A percentile compares a stretch with the other conserved stretches of the same genome.
phyloP scores from a whole-genome alignment of 169 alveolate genomes.

The Eimeria acervulina region DNA sequence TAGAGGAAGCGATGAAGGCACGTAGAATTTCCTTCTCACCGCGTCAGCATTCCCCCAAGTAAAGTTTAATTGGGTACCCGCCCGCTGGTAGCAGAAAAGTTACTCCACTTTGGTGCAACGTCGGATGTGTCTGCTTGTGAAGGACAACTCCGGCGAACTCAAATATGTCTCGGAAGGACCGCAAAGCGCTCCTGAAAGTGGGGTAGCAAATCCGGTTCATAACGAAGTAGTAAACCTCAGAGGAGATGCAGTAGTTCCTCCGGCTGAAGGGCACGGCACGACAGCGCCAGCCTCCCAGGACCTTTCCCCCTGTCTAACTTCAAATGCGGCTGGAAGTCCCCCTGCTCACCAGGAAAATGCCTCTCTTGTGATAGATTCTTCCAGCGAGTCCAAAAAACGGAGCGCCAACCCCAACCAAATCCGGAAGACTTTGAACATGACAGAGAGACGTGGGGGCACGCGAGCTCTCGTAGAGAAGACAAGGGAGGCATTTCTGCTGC shows the following conservation, averaged over 20 bases:
- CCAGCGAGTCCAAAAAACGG: neutral
- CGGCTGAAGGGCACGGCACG: neutral
- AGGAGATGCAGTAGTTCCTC: neutral
- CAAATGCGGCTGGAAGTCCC: neutral
- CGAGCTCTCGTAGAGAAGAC: constrained; percentile 85
- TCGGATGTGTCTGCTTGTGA: constrained; percentile 20
- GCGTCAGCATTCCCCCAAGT: neutral
- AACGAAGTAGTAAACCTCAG: neutral
- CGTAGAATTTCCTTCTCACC: neutral
- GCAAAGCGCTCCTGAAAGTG: neutral
- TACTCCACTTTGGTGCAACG: neutral
- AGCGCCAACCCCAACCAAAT: neutral
- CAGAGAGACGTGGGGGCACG: constrained; percentile 73
- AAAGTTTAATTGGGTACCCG: neutral
- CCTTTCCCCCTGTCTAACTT: neutral
- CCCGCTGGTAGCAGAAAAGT: neutral
- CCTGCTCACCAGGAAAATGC: constrained; percentile 23
- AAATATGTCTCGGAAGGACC: neutral
- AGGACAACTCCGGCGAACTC: neutral
- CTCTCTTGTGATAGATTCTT: neutral
- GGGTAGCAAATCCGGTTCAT: neutral
- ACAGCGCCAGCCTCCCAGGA: neutral
- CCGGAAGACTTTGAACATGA: neutral
- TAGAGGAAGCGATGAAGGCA: constrained; percentile 52
- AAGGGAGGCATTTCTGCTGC: constrained; percentile 87